These are phyloP conservation scores for Hortaea werneckii DNA, from an alignment of 2,329 filamentous ascomycete genomes.

Conservation along the genomic window DNA sequence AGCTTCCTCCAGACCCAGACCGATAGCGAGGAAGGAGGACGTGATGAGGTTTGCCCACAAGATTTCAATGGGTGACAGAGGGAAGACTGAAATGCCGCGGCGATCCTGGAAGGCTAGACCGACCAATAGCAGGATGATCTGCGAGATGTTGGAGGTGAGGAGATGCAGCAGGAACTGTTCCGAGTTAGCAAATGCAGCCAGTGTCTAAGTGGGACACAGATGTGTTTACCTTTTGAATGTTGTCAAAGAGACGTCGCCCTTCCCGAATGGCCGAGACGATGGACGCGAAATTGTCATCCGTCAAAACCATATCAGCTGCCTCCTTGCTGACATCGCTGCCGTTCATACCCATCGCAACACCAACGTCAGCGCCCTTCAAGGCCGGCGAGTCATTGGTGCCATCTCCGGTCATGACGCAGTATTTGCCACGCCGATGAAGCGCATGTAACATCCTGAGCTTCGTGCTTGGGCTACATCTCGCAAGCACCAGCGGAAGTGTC, in stretches of 20 bases:
- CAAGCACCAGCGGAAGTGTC: constrained; percentile 34
- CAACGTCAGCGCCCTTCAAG: constrained; percentile 36
- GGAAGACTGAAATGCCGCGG: constrained; percentile 34
- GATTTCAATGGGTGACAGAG: constrained; percentile 37
- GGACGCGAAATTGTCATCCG: constrained; percentile 36
- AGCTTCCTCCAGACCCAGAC: constrained; percentile 37
- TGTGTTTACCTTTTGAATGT: constrained; percentile 30
- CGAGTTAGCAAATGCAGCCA: no score
- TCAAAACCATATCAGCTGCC: constrained; percentile 34
- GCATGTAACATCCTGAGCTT: constrained; percentile 40
- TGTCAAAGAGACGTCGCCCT: constrained; percentile 37
- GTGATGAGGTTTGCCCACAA: constrained; percentile 40
- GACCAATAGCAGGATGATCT: constrained; percentile 38
- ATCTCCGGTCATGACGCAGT: constrained; percentile 36
- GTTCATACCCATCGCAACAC: constrained; percentile 35
- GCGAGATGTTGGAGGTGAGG: constrained; percentile 39
- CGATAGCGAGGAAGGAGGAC: constrained; percentile 38
- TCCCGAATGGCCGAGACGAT: constrained; percentile 37
- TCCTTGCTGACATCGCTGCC: constrained; percentile 37
- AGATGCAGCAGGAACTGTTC: constrained; percentile 37
- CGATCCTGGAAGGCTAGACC: constrained; percentile 38
- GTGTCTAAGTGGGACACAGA: not conserved
- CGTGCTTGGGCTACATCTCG: constrained; percentile 36
- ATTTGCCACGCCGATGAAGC: constrained; percentile 32
- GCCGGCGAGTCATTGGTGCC: constrained; percentile 38